phyloP scores from a whole-genome alignment of 1,139 yeast genomes.

The Candida freyschussii region DNA sequence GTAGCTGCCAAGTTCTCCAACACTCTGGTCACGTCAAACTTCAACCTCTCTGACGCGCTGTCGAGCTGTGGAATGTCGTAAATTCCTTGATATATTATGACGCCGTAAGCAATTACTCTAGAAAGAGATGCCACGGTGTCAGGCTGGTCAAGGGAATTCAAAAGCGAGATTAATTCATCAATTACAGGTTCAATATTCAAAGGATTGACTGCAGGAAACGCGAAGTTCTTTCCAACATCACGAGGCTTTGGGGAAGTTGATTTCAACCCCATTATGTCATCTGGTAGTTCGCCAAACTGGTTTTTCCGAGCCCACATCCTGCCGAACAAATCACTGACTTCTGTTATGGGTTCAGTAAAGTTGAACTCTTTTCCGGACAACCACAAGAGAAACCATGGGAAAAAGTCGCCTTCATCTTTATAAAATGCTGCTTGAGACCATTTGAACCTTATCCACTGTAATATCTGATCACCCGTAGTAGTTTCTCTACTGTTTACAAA shows the following conservation, averaged over 20 bases:
- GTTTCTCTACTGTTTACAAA: conserved; percentile 28
- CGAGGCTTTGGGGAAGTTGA: not conserved
- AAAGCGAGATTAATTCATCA: conserved; percentile 5
- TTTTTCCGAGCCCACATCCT: conserved; percentile 11
- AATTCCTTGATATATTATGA: conserved; percentile 15
- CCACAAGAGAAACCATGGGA: conserved; percentile 43
- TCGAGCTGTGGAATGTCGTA: conserved; percentile 6
- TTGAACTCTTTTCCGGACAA: conserved; percentile 28
- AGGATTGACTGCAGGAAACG: conserved; percentile 8
- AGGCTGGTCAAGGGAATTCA: conserved; percentile 4
- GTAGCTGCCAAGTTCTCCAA: conserved; percentile 8
- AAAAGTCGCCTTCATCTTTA: conserved; percentile 14
- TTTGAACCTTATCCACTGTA: conserved; percentile 46
- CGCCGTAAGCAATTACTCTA: conserved; percentile 8
- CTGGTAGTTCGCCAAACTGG: conserved; percentile 3
- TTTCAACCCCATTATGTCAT: conserved; percentile 8
- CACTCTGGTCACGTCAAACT: conserved; percentile 14
- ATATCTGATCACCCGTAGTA: conserved; percentile 27
- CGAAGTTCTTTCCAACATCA: not conserved
- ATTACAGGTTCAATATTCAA: conserved; percentile 8
- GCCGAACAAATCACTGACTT: conserved; percentile 9
- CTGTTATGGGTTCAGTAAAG: conserved; percentile 1
- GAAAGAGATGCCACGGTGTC: conserved; percentile 3
- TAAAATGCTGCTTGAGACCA: conserved; percentile 30
- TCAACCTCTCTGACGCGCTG: conserved; percentile 18